Base-by-base conservation (phyloP, 768 basidiomycete species). In the Butyriboletus loyo region DNA sequence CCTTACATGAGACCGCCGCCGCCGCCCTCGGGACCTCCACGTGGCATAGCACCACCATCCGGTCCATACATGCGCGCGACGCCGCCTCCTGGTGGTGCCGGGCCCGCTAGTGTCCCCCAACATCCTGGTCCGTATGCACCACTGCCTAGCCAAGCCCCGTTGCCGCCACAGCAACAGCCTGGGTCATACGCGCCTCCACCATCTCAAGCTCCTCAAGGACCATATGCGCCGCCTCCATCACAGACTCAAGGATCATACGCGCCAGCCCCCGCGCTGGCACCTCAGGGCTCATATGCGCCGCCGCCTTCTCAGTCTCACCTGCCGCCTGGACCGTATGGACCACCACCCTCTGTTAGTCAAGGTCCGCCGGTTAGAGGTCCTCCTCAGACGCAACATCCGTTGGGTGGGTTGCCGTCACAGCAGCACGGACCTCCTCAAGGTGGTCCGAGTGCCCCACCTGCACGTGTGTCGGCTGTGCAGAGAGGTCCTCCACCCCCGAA, bases 401-500 rank as follows among this genome's bases (percentile, higher is more conserved):
- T 66, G 42, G 61, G 51, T 17, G 61, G 63, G 15, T 47, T 56
- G 35, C 55, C 61, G 7, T 60, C 63, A 49, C 63, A 65, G 19
- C 67, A 60, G 30, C 65, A 66, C 0, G 72, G 62, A 4, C 66
- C 68, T 36, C 67, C 70, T 38, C 64, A 54, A 1, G 44, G 59
- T 32, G 69, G 63, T n/a, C 57, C 70, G 41, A 65, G 60, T 17
- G 60, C 52, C 6, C 55, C 58, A 17, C 46, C 65, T n/a, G 55
- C 54, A 13, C 71, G 71, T 27, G 70, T 71, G 24, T 21, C 63
- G 5, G 66, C 73, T 25, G 66, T 62, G 11, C 69, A 70, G 10
- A 65, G 72, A 21, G 73, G 75, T 8, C 73, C 78, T 30, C 72
- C 75, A 11, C 69, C 69, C 35, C 75, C 82, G 17, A 81, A 81